Evolutionary conservation across 352 stramenopile species (phyloP).

Genomic region (Phytophthora hibernalis): DNA sequence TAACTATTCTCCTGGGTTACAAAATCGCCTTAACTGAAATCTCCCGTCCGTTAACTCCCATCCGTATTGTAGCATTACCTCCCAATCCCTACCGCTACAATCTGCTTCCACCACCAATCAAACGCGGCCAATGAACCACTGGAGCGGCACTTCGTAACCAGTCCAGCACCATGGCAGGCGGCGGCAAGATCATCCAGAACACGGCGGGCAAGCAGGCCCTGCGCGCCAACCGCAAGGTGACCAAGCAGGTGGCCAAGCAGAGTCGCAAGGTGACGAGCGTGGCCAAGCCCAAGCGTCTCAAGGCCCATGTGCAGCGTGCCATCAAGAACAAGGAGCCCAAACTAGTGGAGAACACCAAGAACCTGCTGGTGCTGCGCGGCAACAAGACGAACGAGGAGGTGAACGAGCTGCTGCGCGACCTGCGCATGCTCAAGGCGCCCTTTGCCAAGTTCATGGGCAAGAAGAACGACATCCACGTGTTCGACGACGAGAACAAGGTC

Average conservation of each 20-base stretch:
- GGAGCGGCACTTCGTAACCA: constrained; percentile 20
- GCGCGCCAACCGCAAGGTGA: constrained; percentile 69
- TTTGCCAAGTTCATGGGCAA: constrained; percentile 91
- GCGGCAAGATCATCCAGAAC: constrained; percentile 72
- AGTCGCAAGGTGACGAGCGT: constrained; percentile 74
- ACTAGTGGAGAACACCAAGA: constrained; percentile 93
- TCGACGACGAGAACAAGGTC: constrained; percentile 93
- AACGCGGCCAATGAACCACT: constrained; percentile 35
- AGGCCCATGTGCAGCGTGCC: constrained; percentile 80
- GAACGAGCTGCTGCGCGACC: constrained; percentile 81
- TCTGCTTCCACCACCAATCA: constrained; percentile 54
- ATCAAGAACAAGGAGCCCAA: constrained; percentile 93
- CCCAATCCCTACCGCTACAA: too few relatives aligned
- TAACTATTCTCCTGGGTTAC: too few relatives aligned
- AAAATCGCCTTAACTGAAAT: too few relatives aligned
- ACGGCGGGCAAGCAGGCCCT: constrained; percentile 75
- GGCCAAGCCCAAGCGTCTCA: constrained; percentile 82
- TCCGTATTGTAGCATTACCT: too few relatives aligned
- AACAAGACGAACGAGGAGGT: constrained; percentile 91
- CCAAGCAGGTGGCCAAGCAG: constrained; percentile 73
- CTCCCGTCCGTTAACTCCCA: too few relatives aligned
- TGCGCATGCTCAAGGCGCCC: constrained; percentile 90
- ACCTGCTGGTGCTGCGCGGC: constrained; percentile 87
- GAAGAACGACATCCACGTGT: constrained; percentile 95
- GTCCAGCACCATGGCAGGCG: constrained; percentile 57